Percentiles rank a stretch among this genome's conserved stretches.
Conservation (phyloP, 345 rosid genomes). For the Microcos paniculata region DNA sequence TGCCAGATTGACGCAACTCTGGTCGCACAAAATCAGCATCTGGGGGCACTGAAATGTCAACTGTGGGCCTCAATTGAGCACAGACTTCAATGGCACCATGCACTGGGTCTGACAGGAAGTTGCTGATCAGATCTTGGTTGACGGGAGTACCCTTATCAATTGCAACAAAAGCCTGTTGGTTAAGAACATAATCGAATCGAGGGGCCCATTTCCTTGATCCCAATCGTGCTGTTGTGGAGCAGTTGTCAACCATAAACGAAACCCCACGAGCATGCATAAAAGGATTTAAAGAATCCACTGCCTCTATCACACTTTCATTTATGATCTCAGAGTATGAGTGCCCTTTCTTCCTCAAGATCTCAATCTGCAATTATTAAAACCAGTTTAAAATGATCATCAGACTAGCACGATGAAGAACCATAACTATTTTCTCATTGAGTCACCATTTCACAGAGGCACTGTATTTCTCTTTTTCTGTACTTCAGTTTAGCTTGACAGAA, state of each 20-base stretch:
- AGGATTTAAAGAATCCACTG: constrained; percentile 91
- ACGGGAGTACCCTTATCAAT: constrained; percentile 56
- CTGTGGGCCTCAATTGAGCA: constrained; percentile 80
- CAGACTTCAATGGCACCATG: constrained; percentile 86
- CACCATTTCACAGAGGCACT: background rate
- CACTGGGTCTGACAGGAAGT: constrained; percentile 82
- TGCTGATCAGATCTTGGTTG: constrained; percentile 78
- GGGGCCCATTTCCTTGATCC: constrained; percentile 99
- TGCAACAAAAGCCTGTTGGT: constrained; percentile 82
- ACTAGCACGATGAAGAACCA: background rate
- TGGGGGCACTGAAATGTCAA: constrained; percentile 79
- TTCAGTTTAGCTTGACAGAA: background rate
- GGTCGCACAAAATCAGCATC: constrained; percentile 96
- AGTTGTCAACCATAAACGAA: constrained; percentile 94
- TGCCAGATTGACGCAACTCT: constrained; percentile 72
- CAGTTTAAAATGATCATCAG: background rate
- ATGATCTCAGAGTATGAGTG: constrained; percentile 94
- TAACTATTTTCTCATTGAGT: background rate
- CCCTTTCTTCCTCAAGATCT: constrained; percentile 92
- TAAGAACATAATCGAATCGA: constrained; percentile 73
- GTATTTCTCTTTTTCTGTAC: background rate
- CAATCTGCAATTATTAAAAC: constrained; percentile 51
- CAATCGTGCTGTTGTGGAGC: constrained; percentile 89
- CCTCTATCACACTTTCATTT: constrained; percentile 87
- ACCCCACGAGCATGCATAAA: constrained; percentile 98